Evolutionary conservation across 2,329 filamentous ascomycete species (phyloP).

Genomic region (Microcera coccophila): DNA sequence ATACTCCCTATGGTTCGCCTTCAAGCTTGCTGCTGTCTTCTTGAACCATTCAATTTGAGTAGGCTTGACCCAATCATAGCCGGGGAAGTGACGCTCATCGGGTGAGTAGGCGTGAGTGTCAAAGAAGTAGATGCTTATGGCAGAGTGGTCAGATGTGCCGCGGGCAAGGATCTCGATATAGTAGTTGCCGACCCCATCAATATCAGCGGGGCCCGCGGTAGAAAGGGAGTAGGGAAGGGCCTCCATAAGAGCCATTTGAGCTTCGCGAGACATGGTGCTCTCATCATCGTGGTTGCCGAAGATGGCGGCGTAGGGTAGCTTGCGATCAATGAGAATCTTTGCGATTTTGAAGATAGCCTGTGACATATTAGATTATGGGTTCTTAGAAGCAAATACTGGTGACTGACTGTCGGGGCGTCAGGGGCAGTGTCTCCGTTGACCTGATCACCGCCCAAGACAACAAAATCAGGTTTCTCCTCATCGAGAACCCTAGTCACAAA

Average conservation of each 20-base stretch:
- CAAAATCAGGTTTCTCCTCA: slow-evolving; percentile 88
- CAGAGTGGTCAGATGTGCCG: slow-evolving; percentile 76
- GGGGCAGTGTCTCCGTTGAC: slow-evolving; percentile 91
- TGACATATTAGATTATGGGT: slow-evolving; percentile 11
- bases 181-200: slow-evolving; percentile 94
- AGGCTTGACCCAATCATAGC: slow-evolving; percentile 96
- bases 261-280: slow-evolving; percentile 68
- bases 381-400: neutral
- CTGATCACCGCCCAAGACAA: slow-evolving; percentile 89
- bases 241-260: slow-evolving; percentile 83
- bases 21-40: slow-evolving; percentile 67
- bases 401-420: slow-evolving; percentile 75
- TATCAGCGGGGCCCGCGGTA: slow-evolving; percentile 72
- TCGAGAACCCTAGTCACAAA: slow-evolving; percentile 82
- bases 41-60: slow-evolving; percentile 95
- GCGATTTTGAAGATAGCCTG: slow-evolving; percentile 91
- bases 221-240: slow-evolving; percentile 86
- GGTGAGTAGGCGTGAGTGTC: slow-evolving; percentile 92
- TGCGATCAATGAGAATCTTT: slow-evolving; percentile 75
- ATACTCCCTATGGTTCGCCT: slow-evolving; percentile 76
- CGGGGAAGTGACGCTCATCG: slow-evolving; percentile 80
- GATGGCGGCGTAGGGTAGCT: slow-evolving; percentile 88
- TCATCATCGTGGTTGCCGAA: slow-evolving; percentile 99
- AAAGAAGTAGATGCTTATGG: slow-evolving; percentile 88
- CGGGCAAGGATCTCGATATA: slow-evolving; percentile 84